phyloP scores from a whole-genome alignment of 495 filamentous ascomycete species.

The Amorphotheca resinae region DNA sequence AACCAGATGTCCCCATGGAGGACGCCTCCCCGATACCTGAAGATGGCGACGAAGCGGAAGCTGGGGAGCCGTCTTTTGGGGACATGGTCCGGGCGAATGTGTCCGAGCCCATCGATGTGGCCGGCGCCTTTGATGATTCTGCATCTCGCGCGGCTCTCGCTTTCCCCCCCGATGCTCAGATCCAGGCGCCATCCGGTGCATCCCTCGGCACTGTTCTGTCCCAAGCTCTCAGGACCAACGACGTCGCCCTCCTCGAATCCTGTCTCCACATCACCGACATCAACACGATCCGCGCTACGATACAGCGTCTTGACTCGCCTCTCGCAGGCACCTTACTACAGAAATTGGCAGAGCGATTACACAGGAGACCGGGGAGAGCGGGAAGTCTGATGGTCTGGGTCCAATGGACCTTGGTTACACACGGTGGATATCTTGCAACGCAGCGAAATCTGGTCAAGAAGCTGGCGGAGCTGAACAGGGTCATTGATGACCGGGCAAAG shows the following conservation, averaged over 20 bases:
- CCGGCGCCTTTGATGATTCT: conserved; percentile 38
- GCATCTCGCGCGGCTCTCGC: conserved; percentile 15
- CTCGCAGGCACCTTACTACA: conserved; percentile 67
- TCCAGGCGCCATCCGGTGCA: conserved; percentile 54
- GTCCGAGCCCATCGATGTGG: conserved; percentile 63
- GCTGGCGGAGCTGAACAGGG: conserved; percentile 63
- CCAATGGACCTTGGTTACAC: conserved; percentile 88
- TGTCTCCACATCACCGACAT: conserved; percentile 72
- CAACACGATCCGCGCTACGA: conserved; percentile 67
- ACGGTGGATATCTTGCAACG: conserved; percentile 80
- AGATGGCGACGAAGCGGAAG: conserved; percentile 32
- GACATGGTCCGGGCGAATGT: conserved; percentile 66
- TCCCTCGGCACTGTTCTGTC: conserved; percentile 83
- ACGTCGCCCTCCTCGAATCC: conserved; percentile 74
- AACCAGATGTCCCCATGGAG: conserved; percentile 27
- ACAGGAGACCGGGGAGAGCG: conserved; percentile 76
- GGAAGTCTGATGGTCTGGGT: conserved; percentile 92
- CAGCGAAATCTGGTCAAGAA: conserved; percentile 67
- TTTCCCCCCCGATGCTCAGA: conserved; percentile 15
- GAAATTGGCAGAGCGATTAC: conserved; percentile 75
- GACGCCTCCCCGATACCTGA: conserved; percentile 16
- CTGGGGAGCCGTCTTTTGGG: conserved; percentile 68
- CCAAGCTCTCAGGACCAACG: conserved; percentile 86
- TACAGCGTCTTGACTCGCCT: conserved; percentile 76
- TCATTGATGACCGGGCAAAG: conserved; percentile 72